A percentile compares a stretch with the other conserved stretches of the same genome.
Conservation (phyloP, 345 rosid genomes). For the Eutrema heterophyllum region DNA sequence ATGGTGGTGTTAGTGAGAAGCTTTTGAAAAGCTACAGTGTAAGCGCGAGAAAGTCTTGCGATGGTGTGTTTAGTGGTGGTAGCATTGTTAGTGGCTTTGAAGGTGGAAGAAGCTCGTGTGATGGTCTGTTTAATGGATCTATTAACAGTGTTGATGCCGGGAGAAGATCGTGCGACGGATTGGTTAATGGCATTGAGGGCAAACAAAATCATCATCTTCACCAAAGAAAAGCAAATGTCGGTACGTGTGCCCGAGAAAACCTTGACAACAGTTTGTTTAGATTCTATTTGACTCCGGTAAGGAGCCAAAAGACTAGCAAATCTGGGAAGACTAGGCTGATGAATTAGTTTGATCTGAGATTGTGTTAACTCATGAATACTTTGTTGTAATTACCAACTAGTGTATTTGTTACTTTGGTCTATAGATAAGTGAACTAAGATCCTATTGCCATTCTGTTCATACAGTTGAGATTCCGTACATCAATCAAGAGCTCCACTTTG, state of each 20-base stretch:
- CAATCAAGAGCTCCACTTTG: neutral
- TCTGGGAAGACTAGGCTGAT: constrained; percentile 54
- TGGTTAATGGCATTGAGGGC: constrained; percentile 28
- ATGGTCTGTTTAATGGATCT: constrained; percentile 36
- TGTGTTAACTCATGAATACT: neutral
- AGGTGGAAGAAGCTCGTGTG: constrained; percentile 36
- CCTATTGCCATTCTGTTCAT: neutral
- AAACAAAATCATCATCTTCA: constrained; percentile 7
- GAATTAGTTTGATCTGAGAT: constrained; percentile 23
- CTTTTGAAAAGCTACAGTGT: constrained; percentile 57
- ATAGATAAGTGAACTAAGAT: neutral
- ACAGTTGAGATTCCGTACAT: neutral
- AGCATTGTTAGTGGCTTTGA: constrained; percentile 17
- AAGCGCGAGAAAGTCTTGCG: constrained; percentile 50
- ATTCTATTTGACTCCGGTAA: constrained; percentile 62
- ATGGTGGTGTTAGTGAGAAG: constrained; percentile 47
- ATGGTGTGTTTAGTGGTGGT: constrained; percentile 29
- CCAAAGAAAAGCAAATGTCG: constrained; percentile 10
- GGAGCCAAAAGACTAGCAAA: constrained; percentile 52
- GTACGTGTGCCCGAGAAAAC: constrained; percentile 39
- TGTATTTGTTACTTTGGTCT: constrained; percentile 13
- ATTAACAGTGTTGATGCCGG: constrained; percentile 20
- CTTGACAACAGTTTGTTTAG: constrained; percentile 53
- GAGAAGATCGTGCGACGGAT: constrained; percentile 21
- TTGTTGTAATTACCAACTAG: constrained; percentile 22